phyloP scores from a whole-genome alignment of 176 grass and related monocot genomes.

The Zoysia pacifica region DNA sequence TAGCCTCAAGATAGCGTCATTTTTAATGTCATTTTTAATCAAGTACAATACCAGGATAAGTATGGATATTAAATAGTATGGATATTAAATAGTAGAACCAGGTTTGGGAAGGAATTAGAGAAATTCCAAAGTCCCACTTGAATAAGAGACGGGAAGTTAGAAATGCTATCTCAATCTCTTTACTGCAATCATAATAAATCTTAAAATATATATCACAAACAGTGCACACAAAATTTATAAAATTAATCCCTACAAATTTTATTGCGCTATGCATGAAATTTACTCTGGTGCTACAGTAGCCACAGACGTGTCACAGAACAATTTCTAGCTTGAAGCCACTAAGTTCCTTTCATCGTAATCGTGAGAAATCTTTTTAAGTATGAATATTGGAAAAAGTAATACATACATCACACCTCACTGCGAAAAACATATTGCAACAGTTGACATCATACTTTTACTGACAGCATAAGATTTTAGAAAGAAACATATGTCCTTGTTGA shows the following conservation, averaged over 20 bases:
- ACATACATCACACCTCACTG: conserved; percentile 9
- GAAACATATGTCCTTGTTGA: background rate
- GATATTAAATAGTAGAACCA: background rate
- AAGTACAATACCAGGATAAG: background rate
- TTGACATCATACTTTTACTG: background rate
- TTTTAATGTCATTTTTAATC: background rate
- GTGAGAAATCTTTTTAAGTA: conserved; percentile 8
- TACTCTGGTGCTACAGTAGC: background rate
- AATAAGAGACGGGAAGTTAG: background rate
- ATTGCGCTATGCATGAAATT: background rate
- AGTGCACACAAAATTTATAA: background rate
- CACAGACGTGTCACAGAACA: background rate
- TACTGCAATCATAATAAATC: background rate
- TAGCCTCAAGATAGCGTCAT: background rate
- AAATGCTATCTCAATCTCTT: conserved; percentile 10
- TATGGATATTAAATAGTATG: background rate
- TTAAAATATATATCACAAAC: background rate
- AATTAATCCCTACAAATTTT: background rate
- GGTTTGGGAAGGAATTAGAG: conserved; percentile 5
- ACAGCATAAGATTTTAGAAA: background rate
- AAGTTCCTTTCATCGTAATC: background rate
- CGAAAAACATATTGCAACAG: background rate
- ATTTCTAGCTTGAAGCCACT: background rate
- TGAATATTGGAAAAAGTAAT: background rate
- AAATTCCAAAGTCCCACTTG: background rate